A percentile compares a stretch with the other conserved stretches of the same genome.
These are phyloP conservation scores for Dothistroma pini DNA, from an alignment of 2,329 filamentous ascomycete species.

Conservation along the genomic window DNA sequence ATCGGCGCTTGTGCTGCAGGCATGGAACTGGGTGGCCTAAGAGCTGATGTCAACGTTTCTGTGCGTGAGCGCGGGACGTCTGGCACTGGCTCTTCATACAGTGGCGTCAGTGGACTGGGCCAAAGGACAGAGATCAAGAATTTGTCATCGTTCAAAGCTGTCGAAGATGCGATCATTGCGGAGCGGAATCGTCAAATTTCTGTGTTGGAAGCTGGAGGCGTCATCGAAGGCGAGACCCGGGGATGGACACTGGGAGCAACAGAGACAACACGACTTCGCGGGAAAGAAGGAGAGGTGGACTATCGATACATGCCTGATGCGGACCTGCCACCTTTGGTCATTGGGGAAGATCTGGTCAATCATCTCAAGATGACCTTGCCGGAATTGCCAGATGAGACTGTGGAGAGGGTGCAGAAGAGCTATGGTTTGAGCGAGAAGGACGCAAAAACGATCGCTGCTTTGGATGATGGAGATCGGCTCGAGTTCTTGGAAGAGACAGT, in stretches of 20 bases:
- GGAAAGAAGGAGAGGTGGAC: conserved; percentile 95
- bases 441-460: conserved; percentile 69
- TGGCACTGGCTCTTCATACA: conserved; percentile 47
- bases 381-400: conserved; percentile 62
- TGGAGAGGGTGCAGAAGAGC: conserved; percentile 52
- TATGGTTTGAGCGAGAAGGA: conserved; percentile 77
- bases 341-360: conserved; percentile 65
- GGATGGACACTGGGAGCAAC: conserved; percentile 86
- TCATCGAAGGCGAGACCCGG: conserved; percentile 79
- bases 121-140: conserved; percentile 98
- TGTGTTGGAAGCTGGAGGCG: conserved; percentile 70
- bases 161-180: conserved; percentile 90
- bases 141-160: conserved; percentile 86
- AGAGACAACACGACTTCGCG: conserved; percentile 75
- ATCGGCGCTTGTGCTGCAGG: conserved; percentile 84
- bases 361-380: conserved; percentile 63
- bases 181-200: conserved; percentile 86
- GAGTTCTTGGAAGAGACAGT: conserved; percentile 76
- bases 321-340: conserved; percentile 75
- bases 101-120: conserved; percentile 63
- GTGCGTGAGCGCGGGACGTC: conserved; percentile 56
- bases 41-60: conserved; percentile 95
- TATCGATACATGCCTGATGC: conserved; percentile 99
- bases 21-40: conserved; percentile 87
- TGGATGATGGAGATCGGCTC: conserved; percentile 74